These are phyloP conservation scores for Albizia julibrissin DNA, from an alignment of 306 rosid species.

Conservation along the genomic window DNA sequence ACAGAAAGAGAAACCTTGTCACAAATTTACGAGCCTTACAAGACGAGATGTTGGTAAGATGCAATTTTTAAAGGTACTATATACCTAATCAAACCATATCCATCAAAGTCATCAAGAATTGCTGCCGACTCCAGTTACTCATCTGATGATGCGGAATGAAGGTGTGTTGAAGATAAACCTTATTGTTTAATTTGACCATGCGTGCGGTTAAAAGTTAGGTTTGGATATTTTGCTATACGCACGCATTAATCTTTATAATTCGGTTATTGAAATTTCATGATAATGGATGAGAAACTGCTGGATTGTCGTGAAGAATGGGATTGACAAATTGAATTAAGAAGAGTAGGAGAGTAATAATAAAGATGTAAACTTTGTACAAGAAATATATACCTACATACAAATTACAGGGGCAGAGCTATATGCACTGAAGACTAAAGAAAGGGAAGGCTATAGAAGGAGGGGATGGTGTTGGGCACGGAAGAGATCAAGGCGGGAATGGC, in stretches of 20 bases:
- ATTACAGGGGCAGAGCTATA: background rate
- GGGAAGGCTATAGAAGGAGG: background rate
- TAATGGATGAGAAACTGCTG: background rate
- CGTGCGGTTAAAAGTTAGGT: too few relatives aligned
- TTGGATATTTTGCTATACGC: too few relatives aligned
- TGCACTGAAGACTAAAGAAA: background rate
- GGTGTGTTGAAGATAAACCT: background rate
- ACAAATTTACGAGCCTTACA: background rate
- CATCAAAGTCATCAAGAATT: conserved; percentile 19
- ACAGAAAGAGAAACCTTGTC: conserved; percentile 24
- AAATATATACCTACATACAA: background rate
- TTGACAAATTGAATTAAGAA: background rate
- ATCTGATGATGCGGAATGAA: background rate
- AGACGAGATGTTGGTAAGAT: conserved; percentile 35
- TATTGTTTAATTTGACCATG: background rate
- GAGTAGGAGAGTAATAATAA: background rate
- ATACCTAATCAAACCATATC: conserved; percentile 25
- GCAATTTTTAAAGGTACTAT: conserved; percentile 32
- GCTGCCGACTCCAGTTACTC: conserved; percentile 13
- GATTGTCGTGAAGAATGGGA: background rate
- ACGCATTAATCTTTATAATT: background rate
- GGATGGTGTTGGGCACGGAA: background rate
- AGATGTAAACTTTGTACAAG: background rate
- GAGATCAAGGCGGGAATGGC: conserved; percentile 5
- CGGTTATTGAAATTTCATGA: background rate